phyloP scores from a whole-genome alignment of 2,329 filamentous ascomycete genomes.

The Colletotrichum tropicale region DNA sequence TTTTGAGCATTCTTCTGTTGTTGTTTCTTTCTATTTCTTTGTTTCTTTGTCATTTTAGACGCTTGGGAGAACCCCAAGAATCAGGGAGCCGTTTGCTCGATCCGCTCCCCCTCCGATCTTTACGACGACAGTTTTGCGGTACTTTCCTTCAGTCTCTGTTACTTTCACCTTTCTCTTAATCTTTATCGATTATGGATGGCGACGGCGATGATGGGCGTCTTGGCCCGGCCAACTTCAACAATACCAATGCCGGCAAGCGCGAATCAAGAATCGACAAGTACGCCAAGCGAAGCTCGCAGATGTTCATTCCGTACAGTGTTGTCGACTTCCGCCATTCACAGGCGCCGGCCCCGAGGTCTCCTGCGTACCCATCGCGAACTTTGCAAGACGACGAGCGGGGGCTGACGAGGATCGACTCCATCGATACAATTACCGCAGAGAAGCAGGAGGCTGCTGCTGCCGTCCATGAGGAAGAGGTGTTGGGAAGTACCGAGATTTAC shows the following conservation, averaged over 20 bases:
- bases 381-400: not conserved
- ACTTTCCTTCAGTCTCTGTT: not conserved
- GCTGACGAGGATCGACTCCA: not conserved
- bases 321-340: not conserved
- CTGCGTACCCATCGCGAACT: not conserved
- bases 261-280: not conserved
- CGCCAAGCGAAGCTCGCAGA: not conserved
- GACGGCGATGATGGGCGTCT: not conserved
- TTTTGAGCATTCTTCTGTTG: not conserved
- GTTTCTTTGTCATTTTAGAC: not conserved
- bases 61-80: not conserved
- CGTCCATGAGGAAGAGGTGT: not conserved
- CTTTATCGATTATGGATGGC: not conserved
- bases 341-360: not conserved
- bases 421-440: not conserved
- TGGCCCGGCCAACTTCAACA: not conserved
- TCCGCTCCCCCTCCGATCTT: not conserved
- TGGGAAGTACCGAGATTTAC: conserved; percentile 19
- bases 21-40: not conserved
- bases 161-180: not conserved
- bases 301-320: not conserved
- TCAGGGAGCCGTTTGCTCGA: not conserved
- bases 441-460: not conserved
- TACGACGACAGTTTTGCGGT: not conserved
- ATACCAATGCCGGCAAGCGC: not conserved